Base-by-base conservation (phyloP, 768 basidiomycete genomes). In the Kwoniella bestiolae region DNA sequence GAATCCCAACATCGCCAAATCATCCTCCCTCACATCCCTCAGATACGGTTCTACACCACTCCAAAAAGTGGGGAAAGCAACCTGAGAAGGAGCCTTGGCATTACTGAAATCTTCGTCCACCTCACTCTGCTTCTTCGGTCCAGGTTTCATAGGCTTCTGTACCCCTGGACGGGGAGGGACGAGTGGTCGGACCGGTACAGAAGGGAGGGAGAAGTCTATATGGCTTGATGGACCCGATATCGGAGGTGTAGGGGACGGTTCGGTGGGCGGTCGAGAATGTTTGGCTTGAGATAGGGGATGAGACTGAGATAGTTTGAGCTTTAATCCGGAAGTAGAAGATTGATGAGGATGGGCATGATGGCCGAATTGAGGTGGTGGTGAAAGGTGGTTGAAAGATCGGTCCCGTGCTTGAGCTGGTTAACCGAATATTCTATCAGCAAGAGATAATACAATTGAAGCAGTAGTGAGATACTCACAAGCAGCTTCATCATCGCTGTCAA, bases 21-120 rank as follows among this genome's bases (percentile, higher is more conserved):
- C 96, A 80, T 98, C 96, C 81, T 98, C 96, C 67, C 90, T 90
- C 47, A 97, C 88, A 25, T 87, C 86, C 56, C 94, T 88, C 75
- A 94, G 84, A 84, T 91, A 99, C 11, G 91, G 90, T 74, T 97
- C 95, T 50, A 95, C 87, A 73, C 88, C 90, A 26, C 89, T 84
- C 81, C 93, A 93, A 78, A 96, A 98, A 0, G 92, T 92, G 14
- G 77, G 63, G 50, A 82, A 81, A 14, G 79, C 74, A 35, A 83
- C 80, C 67, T 83, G 83, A n/a, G 67, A 79, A 0, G 92, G 91
- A 55, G 84, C 86, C 81, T 92, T 95, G 26, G 85, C 82, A 79
- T 90, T 90, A 77, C 89, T 92, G 76, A 93, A 96, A 82, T 97
- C 94, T 62, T 95, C 92, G 61, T 74, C 85, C 29, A 97, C 93